These are phyloP conservation scores for Leptographium wingfieldii DNA, from an alignment of 2,329 filamentous ascomycete genomes.

Conservation along the genomic window DNA sequence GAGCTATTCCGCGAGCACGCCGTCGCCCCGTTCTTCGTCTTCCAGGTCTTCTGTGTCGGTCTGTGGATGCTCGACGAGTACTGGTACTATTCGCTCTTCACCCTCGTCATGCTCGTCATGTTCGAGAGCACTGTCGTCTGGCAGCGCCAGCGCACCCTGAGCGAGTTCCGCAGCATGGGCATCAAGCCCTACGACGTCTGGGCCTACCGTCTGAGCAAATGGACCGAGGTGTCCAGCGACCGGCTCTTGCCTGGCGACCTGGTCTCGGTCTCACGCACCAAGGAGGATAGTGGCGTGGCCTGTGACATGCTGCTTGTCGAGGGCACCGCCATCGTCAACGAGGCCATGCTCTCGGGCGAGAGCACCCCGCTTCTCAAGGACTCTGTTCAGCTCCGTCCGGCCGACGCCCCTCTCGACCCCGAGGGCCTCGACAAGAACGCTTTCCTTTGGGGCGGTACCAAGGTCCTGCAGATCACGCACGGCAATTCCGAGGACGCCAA, in stretches of 20 bases:
- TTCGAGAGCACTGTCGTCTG: constrained; percentile 99
- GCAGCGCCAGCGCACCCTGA: constrained; percentile 92
- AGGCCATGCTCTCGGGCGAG: constrained; percentile 97
- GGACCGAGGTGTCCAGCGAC: constrained; percentile 82
- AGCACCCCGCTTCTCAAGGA: constrained; percentile 96
- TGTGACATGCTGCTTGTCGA: constrained; percentile 95
- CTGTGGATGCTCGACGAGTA: constrained; percentile 99
- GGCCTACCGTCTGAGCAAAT: constrained; percentile 77
- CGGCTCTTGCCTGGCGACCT: constrained; percentile 86
- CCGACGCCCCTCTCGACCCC: constrained; percentile 66
- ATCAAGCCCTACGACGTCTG: constrained; percentile 96
- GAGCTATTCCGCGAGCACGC: constrained; percentile 98
- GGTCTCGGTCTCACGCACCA: constrained; percentile 82
- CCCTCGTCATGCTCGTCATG: constrained; percentile 91
- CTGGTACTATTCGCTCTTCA: constrained; percentile 99
- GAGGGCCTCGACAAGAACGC: constrained; percentile 94
- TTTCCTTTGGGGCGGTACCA: constrained; percentile 93
- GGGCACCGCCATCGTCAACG: constrained; percentile 93
- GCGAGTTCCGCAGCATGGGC: constrained; percentile 96
- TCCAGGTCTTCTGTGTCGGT: constrained; percentile 97
- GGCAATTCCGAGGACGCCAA: constrained; percentile 65
- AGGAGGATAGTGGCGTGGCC: constrained; percentile 92
- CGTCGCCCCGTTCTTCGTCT: constrained; percentile 97
- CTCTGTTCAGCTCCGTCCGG: constrained; percentile 79
- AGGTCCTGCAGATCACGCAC: constrained; percentile 90